Base-by-base conservation (phyloP, 2,329 filamentous ascomycete genomes). In the Penicillium sp. region DNA sequence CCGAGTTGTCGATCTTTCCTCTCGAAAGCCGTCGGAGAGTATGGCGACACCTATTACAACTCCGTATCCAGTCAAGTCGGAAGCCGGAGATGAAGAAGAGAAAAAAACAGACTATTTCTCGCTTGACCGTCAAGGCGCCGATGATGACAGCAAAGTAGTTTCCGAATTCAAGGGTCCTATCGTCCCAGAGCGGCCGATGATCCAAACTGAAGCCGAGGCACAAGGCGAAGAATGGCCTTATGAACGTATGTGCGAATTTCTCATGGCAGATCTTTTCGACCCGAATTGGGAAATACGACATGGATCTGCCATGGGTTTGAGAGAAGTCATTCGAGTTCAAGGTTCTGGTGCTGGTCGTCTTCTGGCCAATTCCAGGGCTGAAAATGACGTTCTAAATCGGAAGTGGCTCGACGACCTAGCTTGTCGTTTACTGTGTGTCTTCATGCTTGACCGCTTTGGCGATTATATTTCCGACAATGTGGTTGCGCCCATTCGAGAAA, bases 401-500 rank as follows among this genome's bases (percentile, higher is more conserved):
- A 83, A 80, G 68, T 99, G 91, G 91, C 83, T 99, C 20, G 90
- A 97, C 67, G 93, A 99, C 67, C 81, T 99, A 52, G 91, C 92
- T n/a, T 97, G 92, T 66, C 89, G 94, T 24, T 82, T 99, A 49
- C 93, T 92, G 72, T 96, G 90, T 69, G 92, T 99, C 52, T 87
- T 99, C 66, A 97, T 99, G 86, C 85, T 99, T 16, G 94, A 99
- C 74, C 87, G 92, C 53, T 99, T 99, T 68, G 95, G 92, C 56
- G 94, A 99, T 69, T 99, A 97, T 75, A 94, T 95, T 58, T 96
- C 92, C 5, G 94, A 99, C 71, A 99, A 91, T 53, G 96, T 95
- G 0, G 91, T 99, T 42, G 94, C 94, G 0, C 94, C 94, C 0
- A 97, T 99, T 61, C 83, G 94, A 62, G 94, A 99, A 76, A 96